Evolutionary conservation across 441 rosid species (phyloP).

Genomic region (Erodium trifolium): DNA sequence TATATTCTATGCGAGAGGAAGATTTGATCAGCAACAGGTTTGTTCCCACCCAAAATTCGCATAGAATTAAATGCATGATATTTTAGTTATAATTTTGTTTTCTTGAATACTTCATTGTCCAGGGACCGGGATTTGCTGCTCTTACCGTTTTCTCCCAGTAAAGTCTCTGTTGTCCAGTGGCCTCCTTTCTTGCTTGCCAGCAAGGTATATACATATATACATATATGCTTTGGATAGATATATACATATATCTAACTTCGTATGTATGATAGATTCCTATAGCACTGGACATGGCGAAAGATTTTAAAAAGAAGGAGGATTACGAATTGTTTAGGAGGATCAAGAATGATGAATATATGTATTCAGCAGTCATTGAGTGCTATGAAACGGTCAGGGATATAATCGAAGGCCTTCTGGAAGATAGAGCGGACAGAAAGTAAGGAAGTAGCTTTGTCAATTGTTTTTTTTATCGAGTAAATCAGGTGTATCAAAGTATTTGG

Average conservation of each 20-base stretch:
- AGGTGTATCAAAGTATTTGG: no score
- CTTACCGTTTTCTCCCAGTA: conserved; percentile 67
- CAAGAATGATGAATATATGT: conserved; percentile 61
- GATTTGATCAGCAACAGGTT: conserved; percentile 82
- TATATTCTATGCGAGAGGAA: conserved; percentile 71
- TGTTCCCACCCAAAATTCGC: conserved; percentile 10
- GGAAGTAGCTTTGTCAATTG: conserved; percentile 11
- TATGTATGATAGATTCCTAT: conserved; percentile 66
- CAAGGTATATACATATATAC: conserved; percentile 43
- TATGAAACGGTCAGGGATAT: conserved; percentile 67
- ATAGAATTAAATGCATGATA: conserved; percentile 15
- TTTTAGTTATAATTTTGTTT: conserved; percentile 15
- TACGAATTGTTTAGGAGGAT: conserved; percentile 73
- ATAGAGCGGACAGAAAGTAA: conserved; percentile 62
- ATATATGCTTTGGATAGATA: no score
- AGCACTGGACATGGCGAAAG: conserved; percentile 98
- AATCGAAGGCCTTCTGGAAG: conserved; percentile 56
- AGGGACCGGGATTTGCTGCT: conserved; percentile 87
- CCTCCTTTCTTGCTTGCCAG: conserved; percentile 96
- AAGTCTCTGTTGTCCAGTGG: conserved; percentile 73
- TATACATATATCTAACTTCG: conserved; percentile 3
- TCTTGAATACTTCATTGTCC: conserved; percentile 22
- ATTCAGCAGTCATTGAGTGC: conserved; percentile 68
- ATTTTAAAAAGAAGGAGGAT: conserved; percentile 71
- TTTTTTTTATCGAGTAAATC: no score